These are phyloP conservation scores for Cenchrus americanus DNA, from an alignment of 176 grass and related monocot species.

Conservation along the genomic window DNA sequence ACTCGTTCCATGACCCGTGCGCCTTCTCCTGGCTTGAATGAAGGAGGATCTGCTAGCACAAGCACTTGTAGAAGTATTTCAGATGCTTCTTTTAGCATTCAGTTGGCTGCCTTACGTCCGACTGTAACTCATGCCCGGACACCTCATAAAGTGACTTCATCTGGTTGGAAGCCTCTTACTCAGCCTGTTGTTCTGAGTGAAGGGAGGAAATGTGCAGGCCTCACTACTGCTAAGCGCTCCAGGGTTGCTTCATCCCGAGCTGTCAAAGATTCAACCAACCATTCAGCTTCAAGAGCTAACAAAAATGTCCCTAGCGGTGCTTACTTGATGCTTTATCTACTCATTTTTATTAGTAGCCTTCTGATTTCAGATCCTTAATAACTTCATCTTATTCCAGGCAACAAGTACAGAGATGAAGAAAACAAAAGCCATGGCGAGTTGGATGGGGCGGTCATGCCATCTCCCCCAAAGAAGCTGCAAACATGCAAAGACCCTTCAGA, in stretches of 20 bases:
- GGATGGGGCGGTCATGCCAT: conserved; percentile 42
- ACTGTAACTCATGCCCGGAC: conserved; percentile 41
- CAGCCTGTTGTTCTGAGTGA: conserved; percentile 45
- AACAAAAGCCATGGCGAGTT: background rate
- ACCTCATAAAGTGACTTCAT: conserved; percentile 41
- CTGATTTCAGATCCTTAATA: conserved; percentile 9
- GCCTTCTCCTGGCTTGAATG: conserved; percentile 36
- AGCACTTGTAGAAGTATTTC: conserved; percentile 12
- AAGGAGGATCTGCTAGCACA: conserved; percentile 40
- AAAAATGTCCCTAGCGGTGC: conserved; percentile 31
- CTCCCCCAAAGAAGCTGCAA: conserved; percentile 52
- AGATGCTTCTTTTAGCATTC: conserved; percentile 46
- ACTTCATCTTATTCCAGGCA: conserved; percentile 32
- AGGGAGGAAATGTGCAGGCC: conserved; percentile 37
- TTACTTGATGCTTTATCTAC: conserved; percentile 17
- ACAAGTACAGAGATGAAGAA: conserved; percentile 48
- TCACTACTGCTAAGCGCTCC: conserved; percentile 53
- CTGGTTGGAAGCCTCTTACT: conserved; percentile 58
- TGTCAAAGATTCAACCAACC: conserved; percentile 43
- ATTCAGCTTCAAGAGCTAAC: conserved; percentile 33
- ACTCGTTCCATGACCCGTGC: conserved; percentile 58
- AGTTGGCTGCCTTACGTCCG: conserved; percentile 26
- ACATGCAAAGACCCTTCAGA: conserved; percentile 36
- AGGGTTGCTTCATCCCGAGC: conserved; percentile 46
- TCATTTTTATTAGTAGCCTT: conserved; percentile 14